Evolutionary conservation across 2,329 filamentous ascomycete species (phyloP), one percentile per base, ranked within the genome.

Genomic region (Clonostachys chloroleuca): DNA sequence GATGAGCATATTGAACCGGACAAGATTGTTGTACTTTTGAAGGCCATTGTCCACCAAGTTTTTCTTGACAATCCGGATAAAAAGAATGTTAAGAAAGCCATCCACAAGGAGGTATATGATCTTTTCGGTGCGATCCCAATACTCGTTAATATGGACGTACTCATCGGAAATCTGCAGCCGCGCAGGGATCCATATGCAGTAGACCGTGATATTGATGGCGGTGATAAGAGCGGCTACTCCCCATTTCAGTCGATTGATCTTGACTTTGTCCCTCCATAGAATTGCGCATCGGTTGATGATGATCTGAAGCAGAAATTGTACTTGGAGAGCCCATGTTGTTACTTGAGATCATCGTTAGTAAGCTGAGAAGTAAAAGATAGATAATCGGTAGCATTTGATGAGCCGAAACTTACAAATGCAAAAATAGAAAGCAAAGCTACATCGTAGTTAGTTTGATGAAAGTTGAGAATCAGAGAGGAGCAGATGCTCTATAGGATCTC

Each of bases 111-210:
- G 59, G 46, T 74, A 74, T 3, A 77, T 59, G 2, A 62, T 63
- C 51, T 78, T 78, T 46, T 75, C 72, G 41, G 68, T 60, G 14
- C 74, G 69, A 42, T 78, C 74, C 72, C 72, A 78, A 24, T 74
- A 54, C 0, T 66, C 52, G 52, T 77, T 78, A 48, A 76, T 59
- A n/a, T 59, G 49, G 39, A 73, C 61, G 40, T 65, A 76, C 5
- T 51, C 61, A 5, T 61, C 33, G 35, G 54, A 66, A 40, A 70
- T 61, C 45, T 71, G 63, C 13, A 74, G 59, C 4, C 72, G 67
- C 12, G 71, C 64, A 1, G 74, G 74, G 33, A 78, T 70, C 75
- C 74, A 78, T 42, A 78, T 73, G 42, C 63, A 68, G 48, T 72
- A 74, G 8, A 78, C 73, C 1, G 69, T 67, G 43, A 78, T 64